Base-by-base conservation (phyloP, 2,329 filamentous ascomycete genomes). In the Trichophyton mentagrophytes region DNA sequence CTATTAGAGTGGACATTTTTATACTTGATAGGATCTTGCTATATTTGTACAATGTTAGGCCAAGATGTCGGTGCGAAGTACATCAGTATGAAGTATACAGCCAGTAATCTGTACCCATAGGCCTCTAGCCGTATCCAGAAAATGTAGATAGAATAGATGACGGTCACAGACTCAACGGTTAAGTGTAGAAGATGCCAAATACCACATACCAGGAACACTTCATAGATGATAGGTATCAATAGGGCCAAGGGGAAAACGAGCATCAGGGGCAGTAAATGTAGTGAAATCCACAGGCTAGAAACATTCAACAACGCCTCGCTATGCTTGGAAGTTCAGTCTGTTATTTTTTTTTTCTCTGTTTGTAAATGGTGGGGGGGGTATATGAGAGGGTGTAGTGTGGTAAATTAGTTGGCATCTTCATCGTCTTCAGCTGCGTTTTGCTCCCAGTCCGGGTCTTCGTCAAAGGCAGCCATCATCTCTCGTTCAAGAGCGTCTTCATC, bases 391-490 rank as follows among this genome's bases (percentile, higher is more conserved):
- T 38, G 33, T 38, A 7, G 33, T 38, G 33, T 2, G 33, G 9
- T 13, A 11, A 38, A 38, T 13, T 58, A 64, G 22, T 61, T 63
- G 55, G 57, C 57, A 36, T 33, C 56, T n/a, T 30, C 30, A 7
- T 73, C 69, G 61, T 73, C 70, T 62, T 76, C 71, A 60, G 65
- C 70, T 59, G 70, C 65, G 22, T 72, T 74, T 57, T 74, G 72
- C 2, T 71, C 71, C 66, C 61, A 71, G 9, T 67, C 69, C 3
- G 66, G 69, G 22, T 73, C 74, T 60, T 84, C 82, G 64, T 53
- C 49, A 53, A 85, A 74, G 64, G 82, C 84, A 1, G 82, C 83
- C 67, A 84, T 74, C 69, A 87, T 76, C 66, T 85, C 84, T 42
- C 73, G 71, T 61, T 79, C 77, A 22, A 79, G 66, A 57, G 76